Base-by-base conservation (phyloP, 2,329 filamentous ascomycete species). In the Teratosphaeria zuluensis region DNA sequence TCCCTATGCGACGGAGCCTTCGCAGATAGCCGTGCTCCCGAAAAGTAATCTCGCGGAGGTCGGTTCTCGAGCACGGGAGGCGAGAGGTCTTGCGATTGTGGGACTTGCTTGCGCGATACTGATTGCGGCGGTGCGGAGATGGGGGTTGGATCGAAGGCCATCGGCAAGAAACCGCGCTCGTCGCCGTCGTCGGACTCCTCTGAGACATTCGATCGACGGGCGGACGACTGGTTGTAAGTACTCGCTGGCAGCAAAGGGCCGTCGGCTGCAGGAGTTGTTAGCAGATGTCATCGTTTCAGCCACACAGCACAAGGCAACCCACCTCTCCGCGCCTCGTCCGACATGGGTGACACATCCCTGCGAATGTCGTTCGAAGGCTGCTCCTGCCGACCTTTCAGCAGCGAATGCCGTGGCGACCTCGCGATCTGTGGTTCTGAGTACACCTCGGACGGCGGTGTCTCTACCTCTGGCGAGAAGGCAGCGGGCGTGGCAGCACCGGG, bases 211-310 rank as follows among this genome's bases (percentile, higher is more conserved):
- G 89, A 92, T 67, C 88, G 88, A 59, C 87, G 83, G 30, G 28
- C 38, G 66, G 89, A 89, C 67, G 54, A 14, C n/a, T 86, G 89
- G 64, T 87, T 84, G 73, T 95, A 95, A 7, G 82, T 89, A 54
- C 84, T 86, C 1, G 88, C 82, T 2, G 90, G 89, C 19, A 95
- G 77, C 2, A 85, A 85, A 30, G 90, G 78, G 33, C 83, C 85
- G 60, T 86, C 83, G 77, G 59, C 51, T 32, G 55, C 51, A 35
- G 62, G 38, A 30, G 12, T 12, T 12, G 31, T 55, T 21, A 55
- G 54, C 32, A 33, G 9, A 28, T 55, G 30, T 24, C 28, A 12
- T 38, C 7, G 51, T 65, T 66, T 68, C 65, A 64, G 65, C 59
- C 62, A 63, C 61, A 56, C 54, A 21, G 60, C 61, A 59, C 61